Conservation (phyloP, 2,329 filamentous ascomycete genomes). For the Trichoderma hamatum region DNA sequence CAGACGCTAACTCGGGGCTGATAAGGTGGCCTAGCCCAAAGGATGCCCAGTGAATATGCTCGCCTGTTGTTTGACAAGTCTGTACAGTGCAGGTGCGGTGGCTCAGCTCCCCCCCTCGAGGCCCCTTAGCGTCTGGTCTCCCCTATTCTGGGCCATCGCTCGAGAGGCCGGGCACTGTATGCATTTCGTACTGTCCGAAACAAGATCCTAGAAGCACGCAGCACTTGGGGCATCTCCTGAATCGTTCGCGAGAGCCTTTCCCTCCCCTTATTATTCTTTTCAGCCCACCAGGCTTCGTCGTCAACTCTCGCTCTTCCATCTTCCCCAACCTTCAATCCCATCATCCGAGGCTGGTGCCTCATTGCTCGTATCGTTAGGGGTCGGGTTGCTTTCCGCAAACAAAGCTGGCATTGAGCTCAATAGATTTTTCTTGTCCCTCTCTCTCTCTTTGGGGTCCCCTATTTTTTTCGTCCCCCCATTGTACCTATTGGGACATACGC, state of each 20-base stretch:
- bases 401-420: slow-evolving; percentile 27
- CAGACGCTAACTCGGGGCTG: slow-evolving; percentile 22
- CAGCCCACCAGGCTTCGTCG: slow-evolving; percentile 32
- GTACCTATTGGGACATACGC: slow-evolving; percentile 18
- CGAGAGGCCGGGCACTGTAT: slow-evolving; percentile 19
- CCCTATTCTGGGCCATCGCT: slow-evolving; percentile 29
- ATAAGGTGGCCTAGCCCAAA: slow-evolving; percentile 19
- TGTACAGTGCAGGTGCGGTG: slow-evolving; percentile 23
- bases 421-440: slow-evolving; percentile 22
- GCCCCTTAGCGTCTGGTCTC: slow-evolving; percentile 24
- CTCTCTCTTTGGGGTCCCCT: slow-evolving; percentile 4
- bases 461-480: slow-evolving; percentile 8
- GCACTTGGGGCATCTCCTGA: slow-evolving; percentile 26
- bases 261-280: slow-evolving; percentile 33
- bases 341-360: slow-evolving; percentile 40
- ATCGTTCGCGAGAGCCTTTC: slow-evolving; percentile 29
- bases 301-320: slow-evolving; percentile 31
- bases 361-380: slow-evolving; percentile 35
- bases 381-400: slow-evolving; percentile 26
- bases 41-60: slow-evolving; percentile 14
- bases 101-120: slow-evolving; percentile 27
- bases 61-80: slow-evolving; percentile 8
- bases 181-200: slow-evolving; percentile 27
- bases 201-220: slow-evolving; percentile 26
- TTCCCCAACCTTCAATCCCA: slow-evolving; percentile 37